phyloP scores from a whole-genome alignment of 192 early-diverging fungal genomes.

The Entophlyctis luteolus region DNA sequence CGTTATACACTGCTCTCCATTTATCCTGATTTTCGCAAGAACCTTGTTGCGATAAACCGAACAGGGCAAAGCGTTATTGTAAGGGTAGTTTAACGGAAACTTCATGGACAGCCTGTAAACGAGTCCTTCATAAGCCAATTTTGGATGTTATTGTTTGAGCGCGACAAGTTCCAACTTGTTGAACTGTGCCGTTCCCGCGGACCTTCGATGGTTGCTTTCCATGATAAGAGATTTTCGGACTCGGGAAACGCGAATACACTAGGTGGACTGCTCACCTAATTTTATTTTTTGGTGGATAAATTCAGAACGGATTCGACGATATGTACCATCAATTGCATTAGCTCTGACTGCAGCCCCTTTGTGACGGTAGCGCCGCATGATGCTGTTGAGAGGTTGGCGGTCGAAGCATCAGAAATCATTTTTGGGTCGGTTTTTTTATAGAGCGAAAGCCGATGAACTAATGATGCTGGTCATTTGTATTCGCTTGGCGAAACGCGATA shows the following conservation, averaged over 20 bases:
- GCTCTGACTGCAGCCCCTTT: constrained; percentile 30
- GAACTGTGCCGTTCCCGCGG: constrained; percentile 35
- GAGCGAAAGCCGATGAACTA: too few relatives aligned
- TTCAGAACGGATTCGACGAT: too few relatives aligned
- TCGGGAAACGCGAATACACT: constrained; percentile 70
- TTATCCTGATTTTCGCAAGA: constrained; percentile 53
- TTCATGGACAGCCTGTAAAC: constrained; percentile 48
- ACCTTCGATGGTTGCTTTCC: constrained; percentile 50
- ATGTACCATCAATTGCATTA: constrained; percentile 33
- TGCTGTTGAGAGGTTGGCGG: too few relatives aligned
- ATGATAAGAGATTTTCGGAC: constrained; percentile 52
- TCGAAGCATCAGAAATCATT: too few relatives aligned
- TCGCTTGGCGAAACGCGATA: too few relatives aligned
- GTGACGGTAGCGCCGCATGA: constrained; percentile 19
- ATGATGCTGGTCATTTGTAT: too few relatives aligned
- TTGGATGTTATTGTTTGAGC: too few relatives aligned
- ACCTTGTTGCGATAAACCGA: too few relatives aligned
- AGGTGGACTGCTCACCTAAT: constrained; percentile 52
- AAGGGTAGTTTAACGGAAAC: constrained; percentile 53
- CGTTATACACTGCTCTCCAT: constrained; percentile 56
- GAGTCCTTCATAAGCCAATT: constrained; percentile 45
- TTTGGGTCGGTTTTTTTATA: too few relatives aligned
- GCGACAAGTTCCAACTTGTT: too few relatives aligned
- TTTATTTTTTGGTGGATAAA: too few relatives aligned
- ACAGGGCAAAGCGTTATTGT: constrained; percentile 46